Conservation (phyloP, 495 filamentous ascomycete genomes). For the Penicillium fimorum region DNA sequence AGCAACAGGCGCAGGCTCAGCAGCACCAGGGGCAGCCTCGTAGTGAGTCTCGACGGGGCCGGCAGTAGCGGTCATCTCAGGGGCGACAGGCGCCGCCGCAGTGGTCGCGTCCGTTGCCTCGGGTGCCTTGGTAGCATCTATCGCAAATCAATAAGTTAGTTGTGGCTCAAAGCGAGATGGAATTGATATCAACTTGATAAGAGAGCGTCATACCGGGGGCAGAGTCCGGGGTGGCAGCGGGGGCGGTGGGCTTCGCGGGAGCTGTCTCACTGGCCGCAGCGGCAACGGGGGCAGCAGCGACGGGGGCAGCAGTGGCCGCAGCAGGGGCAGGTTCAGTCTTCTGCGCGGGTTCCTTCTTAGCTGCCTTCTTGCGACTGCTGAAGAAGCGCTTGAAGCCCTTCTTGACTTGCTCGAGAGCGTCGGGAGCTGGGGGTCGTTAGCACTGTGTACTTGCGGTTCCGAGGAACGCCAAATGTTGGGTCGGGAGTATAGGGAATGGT, state of each 20-base stretch:
- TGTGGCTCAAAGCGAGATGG: not conserved
- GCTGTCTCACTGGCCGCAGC: not conserved
- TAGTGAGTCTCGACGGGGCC: not conserved
- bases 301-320: constrained; percentile 2
- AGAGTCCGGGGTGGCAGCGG: constrained; percentile 3
- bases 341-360: not conserved
- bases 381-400: constrained; percentile 12
- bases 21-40: not conserved
- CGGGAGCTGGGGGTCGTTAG: constrained; percentile 1
- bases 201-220: not conserved
- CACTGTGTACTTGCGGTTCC: not conserved
- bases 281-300: constrained; percentile 3
- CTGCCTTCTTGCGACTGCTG: constrained; percentile 8
- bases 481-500: not conserved
- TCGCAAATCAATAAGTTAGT: not conserved
- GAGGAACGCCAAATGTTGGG: not conserved
- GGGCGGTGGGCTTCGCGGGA: not conserved
- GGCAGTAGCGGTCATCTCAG: constrained; percentile 6
- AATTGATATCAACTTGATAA: not conserved
- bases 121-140: not conserved
- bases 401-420: constrained; percentile 11
- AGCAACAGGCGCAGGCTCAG: not conserved
- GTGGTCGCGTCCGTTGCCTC: not conserved
- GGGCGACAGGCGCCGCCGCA: not conserved
- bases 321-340: not conserved